Percentiles rank a stretch among this genome's conserved stretches.
These are phyloP conservation scores for Linderniella brevidens DNA, from an alignment of 257 asterid genomes.

Conservation along the genomic window DNA sequence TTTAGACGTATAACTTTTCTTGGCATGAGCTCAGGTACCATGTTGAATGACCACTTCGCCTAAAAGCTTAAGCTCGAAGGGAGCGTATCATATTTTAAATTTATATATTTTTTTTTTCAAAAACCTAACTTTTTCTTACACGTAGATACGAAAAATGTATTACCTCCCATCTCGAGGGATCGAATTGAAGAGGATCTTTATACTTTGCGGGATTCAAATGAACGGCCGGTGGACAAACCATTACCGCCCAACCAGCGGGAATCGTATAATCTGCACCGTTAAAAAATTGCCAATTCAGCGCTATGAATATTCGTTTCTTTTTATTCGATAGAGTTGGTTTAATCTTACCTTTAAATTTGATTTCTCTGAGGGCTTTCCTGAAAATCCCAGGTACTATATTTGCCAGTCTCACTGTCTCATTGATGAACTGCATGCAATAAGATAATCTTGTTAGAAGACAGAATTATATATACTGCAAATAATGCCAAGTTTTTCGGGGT, in stretches of 20 bases:
- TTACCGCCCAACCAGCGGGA: constrained; percentile 89
- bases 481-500: not conserved
- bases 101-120: too few species aligned
- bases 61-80: too few species aligned
- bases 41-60: too few species aligned
- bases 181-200: constrained; percentile 57
- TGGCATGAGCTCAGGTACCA: too few species aligned
- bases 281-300: too few species aligned
- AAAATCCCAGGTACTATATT: constrained; percentile 83
- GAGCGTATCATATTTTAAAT: too few species aligned
- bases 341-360: constrained; percentile 49
- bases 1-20: too few species aligned
- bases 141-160: too few species aligned
- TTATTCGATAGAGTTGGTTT: too few species aligned
- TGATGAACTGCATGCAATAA: constrained; percentile 39
- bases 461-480: not conserved
- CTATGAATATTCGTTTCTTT: too few species aligned
- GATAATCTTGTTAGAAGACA: constrained; percentile 8
- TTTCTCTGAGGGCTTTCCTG: constrained; percentile 56
- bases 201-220: constrained; percentile 63
- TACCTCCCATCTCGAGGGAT: constrained; percentile 94
- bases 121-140: too few species aligned
- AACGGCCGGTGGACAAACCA: constrained; percentile 95
- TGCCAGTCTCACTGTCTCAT: constrained; percentile 83
- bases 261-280: constrained; percentile 67